Percentiles rank a stretch among this genome's conserved stretches.
Conservation (phyloP, 208 protist species). For the Leishmania major region DNA sequence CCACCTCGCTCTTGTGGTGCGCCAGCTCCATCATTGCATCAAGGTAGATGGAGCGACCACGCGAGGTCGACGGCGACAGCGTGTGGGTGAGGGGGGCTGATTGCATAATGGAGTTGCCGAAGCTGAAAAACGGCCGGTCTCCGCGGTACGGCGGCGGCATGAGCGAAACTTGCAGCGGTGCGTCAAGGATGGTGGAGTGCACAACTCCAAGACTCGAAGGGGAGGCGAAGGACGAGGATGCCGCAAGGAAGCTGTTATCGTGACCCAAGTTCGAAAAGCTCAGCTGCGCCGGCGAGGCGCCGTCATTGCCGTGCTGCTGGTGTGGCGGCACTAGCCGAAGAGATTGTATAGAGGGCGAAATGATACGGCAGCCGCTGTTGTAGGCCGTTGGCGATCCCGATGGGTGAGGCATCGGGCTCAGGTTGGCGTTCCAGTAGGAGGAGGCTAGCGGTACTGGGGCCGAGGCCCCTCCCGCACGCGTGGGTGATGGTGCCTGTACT, state of each 20-base stretch:
- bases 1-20: slow-evolving; percentile 20
- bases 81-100: slow-evolving; percentile 22
- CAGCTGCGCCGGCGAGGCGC: slow-evolving; percentile 19
- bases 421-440: slow-evolving; percentile 33
- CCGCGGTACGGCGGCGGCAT: slow-evolving; percentile 20
- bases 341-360: slow-evolving; percentile 19
- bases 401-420: slow-evolving; percentile 11
- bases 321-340: slow-evolving; percentile 12
- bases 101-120: slow-evolving; percentile 33
- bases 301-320: slow-evolving; percentile 16
- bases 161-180: slow-evolving; percentile 33
- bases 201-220: not conserved
- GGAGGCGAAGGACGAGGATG: slow-evolving; percentile 5
- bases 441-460: slow-evolving; percentile 13
- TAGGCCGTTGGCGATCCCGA: slow-evolving; percentile 22
- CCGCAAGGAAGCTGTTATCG: slow-evolving; percentile 18
- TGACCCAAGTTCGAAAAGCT: slow-evolving; percentile 25
- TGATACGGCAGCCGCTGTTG: slow-evolving; percentile 12
- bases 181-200: slow-evolving; percentile 35
- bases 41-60: slow-evolving; percentile 29
- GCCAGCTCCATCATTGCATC: slow-evolving; percentile 24
- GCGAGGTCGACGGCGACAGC: slow-evolving; percentile 8
- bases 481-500: slow-evolving; percentile 10
- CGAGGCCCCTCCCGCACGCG: slow-evolving; percentile 1
- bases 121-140: slow-evolving; percentile 25